Percentiles rank a stretch among this genome's conserved stretches.
Conservation (phyloP, 495 filamentous ascomycete species). For the Penicillium macrosclerotiorum region DNA sequence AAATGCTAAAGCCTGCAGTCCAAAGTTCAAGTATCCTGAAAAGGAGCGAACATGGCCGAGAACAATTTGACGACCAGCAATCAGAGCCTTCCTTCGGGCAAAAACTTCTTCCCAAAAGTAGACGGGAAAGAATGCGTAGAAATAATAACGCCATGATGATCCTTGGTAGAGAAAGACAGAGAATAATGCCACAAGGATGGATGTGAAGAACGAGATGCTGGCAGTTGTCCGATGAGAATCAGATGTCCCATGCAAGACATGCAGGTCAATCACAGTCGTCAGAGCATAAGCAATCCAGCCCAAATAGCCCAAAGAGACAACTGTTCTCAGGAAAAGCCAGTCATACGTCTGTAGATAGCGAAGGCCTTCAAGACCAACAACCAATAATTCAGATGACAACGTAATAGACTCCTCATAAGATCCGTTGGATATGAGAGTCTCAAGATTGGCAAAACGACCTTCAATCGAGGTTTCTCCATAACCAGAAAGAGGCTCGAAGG, state of each 20-base stretch:
- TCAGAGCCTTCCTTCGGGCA: slow-evolving; percentile 68
- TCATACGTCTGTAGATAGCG: slow-evolving; percentile 95
- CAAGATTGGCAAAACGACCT: slow-evolving; percentile 65
- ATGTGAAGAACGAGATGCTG: slow-evolving; percentile 68
- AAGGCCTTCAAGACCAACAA: slow-evolving; percentile 75
- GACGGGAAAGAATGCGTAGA: slow-evolving; percentile 87
- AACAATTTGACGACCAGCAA: slow-evolving; percentile 64
- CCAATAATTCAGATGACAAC: slow-evolving; percentile 71
- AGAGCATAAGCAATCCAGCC: slow-evolving; percentile 97
- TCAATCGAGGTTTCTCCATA: slow-evolving; percentile 59
- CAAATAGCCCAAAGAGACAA: slow-evolving; percentile 90
- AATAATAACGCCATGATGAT: slow-evolving; percentile 84
- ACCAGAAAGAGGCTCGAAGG: slow-evolving; percentile 62
- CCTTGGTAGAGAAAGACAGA: slow-evolving; percentile 75
- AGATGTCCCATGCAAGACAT: slow-evolving; percentile 75
- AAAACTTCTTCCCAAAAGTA: slow-evolving; percentile 97
- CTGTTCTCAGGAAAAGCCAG: slow-evolving; percentile 94
- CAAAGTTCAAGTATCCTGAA: slow-evolving; percentile 49
- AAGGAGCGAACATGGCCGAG: slow-evolving; percentile 64
- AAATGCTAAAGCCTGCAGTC: slow-evolving; percentile 61
- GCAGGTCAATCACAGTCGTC: slow-evolving; percentile 85
- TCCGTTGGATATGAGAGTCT: slow-evolving; percentile 62
- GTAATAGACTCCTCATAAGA: slow-evolving; percentile 72
- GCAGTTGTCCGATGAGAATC: slow-evolving; percentile 61
- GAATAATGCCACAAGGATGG: slow-evolving; percentile 70